phyloP scores from a whole-genome alignment of 345 rosid species.

The Erucastrum elatum region DNA sequence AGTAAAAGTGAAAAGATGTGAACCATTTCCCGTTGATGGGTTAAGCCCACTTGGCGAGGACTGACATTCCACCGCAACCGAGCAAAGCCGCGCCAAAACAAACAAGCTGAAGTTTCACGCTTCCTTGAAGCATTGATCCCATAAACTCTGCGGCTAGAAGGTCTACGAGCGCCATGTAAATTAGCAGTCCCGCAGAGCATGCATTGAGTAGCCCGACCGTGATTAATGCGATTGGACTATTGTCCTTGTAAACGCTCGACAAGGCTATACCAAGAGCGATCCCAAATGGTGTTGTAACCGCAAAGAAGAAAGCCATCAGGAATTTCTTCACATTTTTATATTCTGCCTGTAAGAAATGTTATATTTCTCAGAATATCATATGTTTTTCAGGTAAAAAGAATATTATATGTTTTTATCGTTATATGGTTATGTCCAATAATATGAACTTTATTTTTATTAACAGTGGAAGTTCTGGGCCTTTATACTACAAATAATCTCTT shows the following conservation, averaged over 20 bases:
- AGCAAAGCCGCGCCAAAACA: background rate
- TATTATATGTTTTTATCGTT: background rate
- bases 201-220: background rate
- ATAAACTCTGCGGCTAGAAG: background rate
- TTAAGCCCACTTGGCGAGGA: constrained; percentile 4
- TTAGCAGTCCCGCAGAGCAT: constrained; percentile 3
- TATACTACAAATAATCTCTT: too few species aligned
- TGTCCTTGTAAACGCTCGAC: background rate
- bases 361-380: background rate
- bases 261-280: background rate
- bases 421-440: background rate
- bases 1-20: background rate
- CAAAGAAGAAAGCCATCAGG: constrained; percentile 1
- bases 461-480: too few species aligned
- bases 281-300: background rate
- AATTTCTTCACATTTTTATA: background rate
- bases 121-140: background rate
- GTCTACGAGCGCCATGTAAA: background rate
- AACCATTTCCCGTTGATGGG: background rate
- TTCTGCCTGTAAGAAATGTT: background rate
- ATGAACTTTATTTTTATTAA: too few species aligned
- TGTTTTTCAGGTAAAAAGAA: background rate
- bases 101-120: background rate
- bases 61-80: background rate
- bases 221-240: background rate